Evolutionary conservation across 768 basidiomycete species (phyloP), one percentile per base, ranked within the genome.

Genomic region (Austroboletus eburneus): DNA sequence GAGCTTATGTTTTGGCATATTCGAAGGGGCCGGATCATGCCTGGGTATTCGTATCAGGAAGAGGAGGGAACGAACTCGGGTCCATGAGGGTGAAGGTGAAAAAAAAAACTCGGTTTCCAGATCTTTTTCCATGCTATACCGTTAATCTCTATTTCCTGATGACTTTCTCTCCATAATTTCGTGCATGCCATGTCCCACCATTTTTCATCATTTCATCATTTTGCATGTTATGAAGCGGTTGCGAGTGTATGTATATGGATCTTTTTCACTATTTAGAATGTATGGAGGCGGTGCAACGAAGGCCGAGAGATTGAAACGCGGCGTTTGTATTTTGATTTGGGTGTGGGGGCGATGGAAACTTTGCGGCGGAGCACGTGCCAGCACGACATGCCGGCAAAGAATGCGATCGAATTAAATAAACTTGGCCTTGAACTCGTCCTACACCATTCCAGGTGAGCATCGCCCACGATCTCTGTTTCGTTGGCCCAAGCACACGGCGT

Each of bases 191-290:
- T 29, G 17, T 32, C 18, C 39, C 45, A 35, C 29, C 38, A n/a
- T 56, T 22, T 33, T 16, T 33, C 32, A 4, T 33, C 16, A 9
- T 33, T 13, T 29, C 13, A 7, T 16, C 32, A 9, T 14, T 7
- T 16, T 33, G 25, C 25, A 27, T 27, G 5, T 27, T 5, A 27
- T 27, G n/a, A n/a, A n/a, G n/a, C n/a, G n/a, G n/a, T n/a, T n/a
- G n/a, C 32, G 16, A 18, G 22, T 57, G 46, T 52, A 56, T 52
- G 27, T 52, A 47, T 48, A 29, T 39, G 53, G 22, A 58, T 58
- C 47, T 52, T 38, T 37, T 33, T 5, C 47, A 23, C 25, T 59
- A 57, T 59, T 57, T 51, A n/a, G n/a, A n/a, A n/a, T n/a, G n/a
- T n/a, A n/a, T n/a, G n/a, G n/a, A n/a, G n/a, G n/a, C n/a, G n/a